A percentile compares a stretch with the other conserved stretches of the same genome.
phyloP scores from a whole-genome alignment of 106 monocot genomes.

The Chionographis japonica region DNA sequence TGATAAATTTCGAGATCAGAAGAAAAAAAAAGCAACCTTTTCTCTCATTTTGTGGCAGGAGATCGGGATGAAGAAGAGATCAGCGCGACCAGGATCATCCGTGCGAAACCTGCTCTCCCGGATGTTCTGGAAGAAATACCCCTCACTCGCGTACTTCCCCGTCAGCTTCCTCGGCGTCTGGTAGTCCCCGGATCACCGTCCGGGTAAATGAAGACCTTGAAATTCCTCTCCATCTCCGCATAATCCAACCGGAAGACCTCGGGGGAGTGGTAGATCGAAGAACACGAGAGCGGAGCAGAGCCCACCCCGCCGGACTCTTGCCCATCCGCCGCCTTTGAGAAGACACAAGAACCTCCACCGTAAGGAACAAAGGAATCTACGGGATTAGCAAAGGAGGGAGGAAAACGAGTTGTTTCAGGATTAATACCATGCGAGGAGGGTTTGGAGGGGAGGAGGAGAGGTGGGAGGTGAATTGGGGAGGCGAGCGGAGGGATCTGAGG shows the following conservation, averaged over 20 bases:
- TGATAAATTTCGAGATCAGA: neutral
- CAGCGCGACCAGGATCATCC: constrained; percentile 73
- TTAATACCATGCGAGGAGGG: too few relatives aligned
- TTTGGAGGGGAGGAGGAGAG: neutral
- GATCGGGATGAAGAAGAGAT: constrained; percentile 91
- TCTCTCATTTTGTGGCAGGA: constrained; percentile 97
- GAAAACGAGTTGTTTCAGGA: too few relatives aligned
- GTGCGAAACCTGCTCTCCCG: constrained; percentile 75
- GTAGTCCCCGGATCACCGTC: constrained; percentile 86
- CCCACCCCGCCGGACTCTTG: neutral
- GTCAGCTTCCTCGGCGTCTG: constrained; percentile 96
- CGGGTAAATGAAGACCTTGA: constrained; percentile 88
- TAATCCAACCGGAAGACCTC: constrained; percentile 55
- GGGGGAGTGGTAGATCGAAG: constrained; percentile 67
- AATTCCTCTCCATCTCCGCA: constrained; percentile 61
- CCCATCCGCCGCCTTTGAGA: too few relatives aligned
- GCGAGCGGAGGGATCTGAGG: constrained; percentile 52
- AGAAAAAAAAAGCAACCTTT: constrained; percentile 38
- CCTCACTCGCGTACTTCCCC: constrained; percentile 96
- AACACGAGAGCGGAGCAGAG: neutral
- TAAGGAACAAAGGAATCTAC: neutral
- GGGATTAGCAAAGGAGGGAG: too few relatives aligned
- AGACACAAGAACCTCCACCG: neutral
- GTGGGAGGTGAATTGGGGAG: constrained; percentile 15
- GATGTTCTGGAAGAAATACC: constrained; percentile 98